A percentile compares a stretch with the other conserved stretches of the same genome.
These are phyloP conservation scores for Pyrenophora seminiperda DNA, from an alignment of 2,329 filamentous ascomycete genomes.

Conservation along the genomic window DNA sequence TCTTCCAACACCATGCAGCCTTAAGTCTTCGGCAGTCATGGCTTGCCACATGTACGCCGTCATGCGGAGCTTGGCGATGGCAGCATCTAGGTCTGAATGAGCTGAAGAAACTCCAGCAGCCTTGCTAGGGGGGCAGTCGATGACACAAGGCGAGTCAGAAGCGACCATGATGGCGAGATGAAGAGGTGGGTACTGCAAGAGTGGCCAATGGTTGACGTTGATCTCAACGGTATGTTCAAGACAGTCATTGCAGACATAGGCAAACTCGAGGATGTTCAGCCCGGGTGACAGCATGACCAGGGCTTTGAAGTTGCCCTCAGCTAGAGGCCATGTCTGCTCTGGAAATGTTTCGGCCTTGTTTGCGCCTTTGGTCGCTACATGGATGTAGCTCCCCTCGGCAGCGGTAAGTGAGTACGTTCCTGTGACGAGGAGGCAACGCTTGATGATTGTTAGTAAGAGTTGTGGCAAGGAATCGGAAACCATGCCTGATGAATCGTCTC, in stretches of 20 bases:
- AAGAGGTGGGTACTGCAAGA: constrained; percentile 41
- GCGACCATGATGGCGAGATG: constrained; percentile 43
- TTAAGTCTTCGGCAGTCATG: constrained; percentile 42
- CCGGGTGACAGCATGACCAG: constrained; percentile 39
- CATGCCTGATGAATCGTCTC: constrained; percentile 37
- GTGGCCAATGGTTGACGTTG: constrained; percentile 34
- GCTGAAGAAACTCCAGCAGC: constrained; percentile 29
- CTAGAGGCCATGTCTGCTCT: constrained; percentile 42
- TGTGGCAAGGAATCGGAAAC: not conserved
- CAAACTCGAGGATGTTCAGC: constrained; percentile 28
- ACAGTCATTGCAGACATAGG: constrained; percentile 27
- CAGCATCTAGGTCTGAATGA: constrained; percentile 37
- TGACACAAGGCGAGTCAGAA: constrained; percentile 39
- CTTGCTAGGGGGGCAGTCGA: constrained; percentile 39
- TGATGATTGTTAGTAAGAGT: not conserved
- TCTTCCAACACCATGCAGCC: constrained; percentile 31
- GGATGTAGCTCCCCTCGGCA: constrained; percentile 29
- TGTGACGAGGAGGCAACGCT: constrained; percentile 39
- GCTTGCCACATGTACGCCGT: constrained; percentile 46
- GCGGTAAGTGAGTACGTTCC: constrained; percentile 26
- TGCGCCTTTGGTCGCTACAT: constrained; percentile 23
- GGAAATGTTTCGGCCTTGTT: constrained; percentile 31
- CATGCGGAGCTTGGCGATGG: constrained; percentile 42
- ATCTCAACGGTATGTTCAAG: constrained; percentile 16
- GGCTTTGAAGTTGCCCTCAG: constrained; percentile 40